Conservation (phyloP, 2,329 filamentous ascomycete species). For the Trichoderma sp. region DNA sequence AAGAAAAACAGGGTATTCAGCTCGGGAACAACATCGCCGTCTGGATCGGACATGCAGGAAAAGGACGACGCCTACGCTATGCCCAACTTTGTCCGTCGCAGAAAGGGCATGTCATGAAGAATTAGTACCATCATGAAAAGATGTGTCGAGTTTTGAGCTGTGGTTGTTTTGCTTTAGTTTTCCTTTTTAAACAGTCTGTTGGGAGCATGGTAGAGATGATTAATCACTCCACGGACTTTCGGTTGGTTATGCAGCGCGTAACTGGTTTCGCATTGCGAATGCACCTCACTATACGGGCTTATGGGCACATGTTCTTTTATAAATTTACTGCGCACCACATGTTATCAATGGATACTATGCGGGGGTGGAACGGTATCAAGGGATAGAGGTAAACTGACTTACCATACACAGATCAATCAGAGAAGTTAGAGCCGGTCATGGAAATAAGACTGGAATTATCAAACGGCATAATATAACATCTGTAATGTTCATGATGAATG, state of each 20-base stretch:
- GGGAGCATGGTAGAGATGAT: not conserved
- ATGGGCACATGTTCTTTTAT: not conserved
- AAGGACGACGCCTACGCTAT: not conserved
- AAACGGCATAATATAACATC: not conserved
- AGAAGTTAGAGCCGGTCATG: not conserved
- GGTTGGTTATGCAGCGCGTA: not conserved
- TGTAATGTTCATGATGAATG: not conserved
- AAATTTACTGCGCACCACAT: not conserved
- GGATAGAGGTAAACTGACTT: not conserved
- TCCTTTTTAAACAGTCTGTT: not conserved
- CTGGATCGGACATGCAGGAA: not conserved
- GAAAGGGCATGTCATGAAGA: conserved; percentile 12
- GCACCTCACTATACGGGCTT: not conserved
- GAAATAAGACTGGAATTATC: not conserved
- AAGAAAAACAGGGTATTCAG: conserved; percentile 10
- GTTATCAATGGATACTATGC: not conserved
- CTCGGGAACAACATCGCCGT: not conserved
- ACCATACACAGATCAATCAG: not conserved
- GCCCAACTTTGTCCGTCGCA: conserved; percentile 15
- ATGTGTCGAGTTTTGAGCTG: not conserved
- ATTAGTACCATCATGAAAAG: not conserved
- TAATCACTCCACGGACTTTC: not conserved
- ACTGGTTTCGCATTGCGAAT: not conserved
- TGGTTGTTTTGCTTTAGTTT: not conserved
- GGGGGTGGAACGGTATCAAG: not conserved